A percentile compares a stretch with the other conserved stretches of the same genome.
These are phyloP conservation scores for Apiospora hydei DNA, from an alignment of 2,329 filamentous ascomycete species.

Conservation along the genomic window DNA sequence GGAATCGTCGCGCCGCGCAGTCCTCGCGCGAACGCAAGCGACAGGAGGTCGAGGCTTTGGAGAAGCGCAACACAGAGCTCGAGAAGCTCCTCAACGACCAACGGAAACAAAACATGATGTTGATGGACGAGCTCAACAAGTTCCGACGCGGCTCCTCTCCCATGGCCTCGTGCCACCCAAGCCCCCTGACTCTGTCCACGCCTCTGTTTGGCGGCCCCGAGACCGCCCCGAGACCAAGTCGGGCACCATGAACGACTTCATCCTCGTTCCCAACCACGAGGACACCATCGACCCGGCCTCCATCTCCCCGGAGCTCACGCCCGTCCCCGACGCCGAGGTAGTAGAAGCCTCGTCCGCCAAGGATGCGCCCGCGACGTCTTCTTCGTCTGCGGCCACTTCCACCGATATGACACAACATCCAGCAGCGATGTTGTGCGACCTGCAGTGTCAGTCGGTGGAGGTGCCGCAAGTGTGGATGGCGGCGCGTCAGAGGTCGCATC, in stretches of 20 bases:
- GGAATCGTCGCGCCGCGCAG: constrained; percentile 94
- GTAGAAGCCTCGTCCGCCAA: constrained; percentile 40
- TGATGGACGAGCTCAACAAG: constrained; percentile 59
- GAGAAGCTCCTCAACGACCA: constrained; percentile 68
- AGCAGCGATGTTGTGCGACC: constrained; percentile 99
- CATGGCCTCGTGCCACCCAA: constrained; percentile 51
- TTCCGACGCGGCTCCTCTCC: constrained; percentile 53
- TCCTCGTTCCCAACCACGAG: constrained; percentile 49
- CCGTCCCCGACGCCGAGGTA: constrained; percentile 54
- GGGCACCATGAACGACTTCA: constrained; percentile 52
- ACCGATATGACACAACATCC: constrained; percentile 99
- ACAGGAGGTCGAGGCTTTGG: constrained; percentile 84
- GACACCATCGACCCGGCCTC: constrained; percentile 68
- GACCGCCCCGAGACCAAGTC: constrained; percentile 37
- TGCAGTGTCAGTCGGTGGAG: constrained; percentile 97
- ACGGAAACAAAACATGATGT: constrained; percentile 58
- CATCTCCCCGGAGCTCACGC: constrained; percentile 63
- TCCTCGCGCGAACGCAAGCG: constrained; percentile 95
- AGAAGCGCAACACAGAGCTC: constrained; percentile 75
- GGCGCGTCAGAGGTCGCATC: constrained; percentile 51
- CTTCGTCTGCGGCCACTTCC: constrained; percentile 53
- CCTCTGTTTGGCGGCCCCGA: constrained; percentile 59
- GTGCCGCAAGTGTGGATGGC: constrained; percentile 55
- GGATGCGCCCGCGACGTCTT: constrained; percentile 33
- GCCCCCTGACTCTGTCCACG: constrained; percentile 64